These are phyloP conservation scores for Echium plantagineum DNA, from an alignment of 257 asterid genomes.

Conservation along the genomic window DNA sequence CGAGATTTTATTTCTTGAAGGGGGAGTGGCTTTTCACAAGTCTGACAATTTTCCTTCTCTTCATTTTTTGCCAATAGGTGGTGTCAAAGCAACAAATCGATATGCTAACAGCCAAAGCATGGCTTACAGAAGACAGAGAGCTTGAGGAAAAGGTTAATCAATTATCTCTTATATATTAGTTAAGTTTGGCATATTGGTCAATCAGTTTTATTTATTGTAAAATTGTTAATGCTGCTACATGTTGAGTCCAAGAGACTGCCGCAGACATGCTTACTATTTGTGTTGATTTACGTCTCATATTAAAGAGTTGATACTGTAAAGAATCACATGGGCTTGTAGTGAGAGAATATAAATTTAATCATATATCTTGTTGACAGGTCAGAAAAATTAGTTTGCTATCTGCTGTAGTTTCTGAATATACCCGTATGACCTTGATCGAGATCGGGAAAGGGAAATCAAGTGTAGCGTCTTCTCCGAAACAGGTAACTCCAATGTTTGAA, in stretches of 20 bases:
- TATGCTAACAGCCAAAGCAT: slow-evolving; percentile 74
- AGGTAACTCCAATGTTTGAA: not conserved
- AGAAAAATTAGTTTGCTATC: slow-evolving; percentile 53
- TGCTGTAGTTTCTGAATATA: slow-evolving; percentile 51
- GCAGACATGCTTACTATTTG: too few species aligned
- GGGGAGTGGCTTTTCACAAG: not conserved
- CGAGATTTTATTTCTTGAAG: too few species aligned
- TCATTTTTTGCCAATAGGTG: slow-evolving; percentile 32
- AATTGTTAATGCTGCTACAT: too few species aligned
- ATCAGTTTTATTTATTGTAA: too few species aligned
- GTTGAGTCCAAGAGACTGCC: too few species aligned
- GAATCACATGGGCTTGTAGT: too few species aligned
- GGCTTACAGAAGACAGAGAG: slow-evolving; percentile 58
- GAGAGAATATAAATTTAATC: too few species aligned
- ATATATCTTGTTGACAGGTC: slow-evolving; percentile 32
- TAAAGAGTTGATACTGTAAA: too few species aligned
- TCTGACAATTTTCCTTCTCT: not conserved
- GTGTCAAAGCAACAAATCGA: slow-evolving; percentile 64
- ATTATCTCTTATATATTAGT: too few species aligned
- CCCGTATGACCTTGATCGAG: slow-evolving; percentile 54
- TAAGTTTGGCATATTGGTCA: too few species aligned
- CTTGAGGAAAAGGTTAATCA: slow-evolving; percentile 56
- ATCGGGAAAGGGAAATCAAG: slow-evolving; percentile 17
- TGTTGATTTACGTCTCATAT: too few species aligned
- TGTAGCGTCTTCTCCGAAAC: not conserved